Percentiles rank a stretch among this genome's conserved stretches.
Evolutionary conservation across 176 grass and related monocot genomes (phyloP).

Genomic region (Elaeis guineensis): DNA sequence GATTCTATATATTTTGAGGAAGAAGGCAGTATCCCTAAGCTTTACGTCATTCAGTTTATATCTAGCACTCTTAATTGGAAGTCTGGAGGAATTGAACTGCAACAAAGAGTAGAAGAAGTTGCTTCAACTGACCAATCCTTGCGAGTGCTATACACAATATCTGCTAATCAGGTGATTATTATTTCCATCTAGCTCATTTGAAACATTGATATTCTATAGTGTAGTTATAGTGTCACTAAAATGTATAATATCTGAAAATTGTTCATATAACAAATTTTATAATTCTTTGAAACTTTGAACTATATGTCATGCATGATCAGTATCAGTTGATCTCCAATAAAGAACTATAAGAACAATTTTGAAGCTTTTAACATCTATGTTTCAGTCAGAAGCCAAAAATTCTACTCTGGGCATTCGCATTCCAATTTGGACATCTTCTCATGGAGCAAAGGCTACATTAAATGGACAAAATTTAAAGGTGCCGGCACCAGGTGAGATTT

Average conservation of each 20-base stretch:
- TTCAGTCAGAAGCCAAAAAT: slow-evolving; percentile 27
- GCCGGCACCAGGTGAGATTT: slow-evolving; percentile 39
- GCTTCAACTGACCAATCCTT: slow-evolving; percentile 48
- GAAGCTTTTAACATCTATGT: too few relatives aligned
- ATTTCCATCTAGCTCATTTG: too few relatives aligned
- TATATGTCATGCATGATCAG: too few relatives aligned
- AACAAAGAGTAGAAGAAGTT: slow-evolving; percentile 38
- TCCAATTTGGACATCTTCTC: slow-evolving; percentile 65
- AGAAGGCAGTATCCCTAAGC: slow-evolving; percentile 31
- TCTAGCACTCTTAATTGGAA: slow-evolving; percentile 77
- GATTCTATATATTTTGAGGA: slow-evolving; percentile 92
- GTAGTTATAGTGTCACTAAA: too few relatives aligned
- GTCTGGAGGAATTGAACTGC: slow-evolving; percentile 41
- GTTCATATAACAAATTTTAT: too few relatives aligned
- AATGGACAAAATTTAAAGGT: slow-evolving; percentile 47
- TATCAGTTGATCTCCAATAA: too few relatives aligned
- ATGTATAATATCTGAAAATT: too few relatives aligned
- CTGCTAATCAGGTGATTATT: slow-evolving; percentile 30
- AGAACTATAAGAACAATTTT: too few relatives aligned
- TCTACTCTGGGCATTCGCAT: slow-evolving; percentile 56
- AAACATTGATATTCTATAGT: not conserved
- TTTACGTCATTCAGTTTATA: slow-evolving; percentile 77
- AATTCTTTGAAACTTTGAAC: too few relatives aligned
- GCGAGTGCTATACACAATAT: slow-evolving; percentile 44
- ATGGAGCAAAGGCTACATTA: slow-evolving; percentile 39